A percentile compares a stretch with the other conserved stretches of the same genome.
Conservation (phyloP, 2,329 filamentous ascomycete genomes). For the Microsporum canis region DNA sequence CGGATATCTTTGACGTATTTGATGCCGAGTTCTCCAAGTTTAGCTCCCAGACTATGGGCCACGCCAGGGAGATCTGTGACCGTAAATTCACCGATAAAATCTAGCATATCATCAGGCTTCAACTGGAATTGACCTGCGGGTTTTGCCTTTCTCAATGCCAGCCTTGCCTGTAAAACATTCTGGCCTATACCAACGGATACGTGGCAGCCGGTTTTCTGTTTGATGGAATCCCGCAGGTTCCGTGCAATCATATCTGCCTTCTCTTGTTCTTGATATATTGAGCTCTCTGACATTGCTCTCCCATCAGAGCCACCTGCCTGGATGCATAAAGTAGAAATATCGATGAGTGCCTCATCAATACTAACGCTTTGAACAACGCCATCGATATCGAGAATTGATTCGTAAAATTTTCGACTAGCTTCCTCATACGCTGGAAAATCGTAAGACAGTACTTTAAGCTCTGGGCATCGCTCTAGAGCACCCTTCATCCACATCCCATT, state of each 20-base stretch:
- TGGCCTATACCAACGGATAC: constrained; percentile 87
- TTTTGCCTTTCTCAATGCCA: constrained; percentile 83
- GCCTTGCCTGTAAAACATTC: constrained; percentile 83
- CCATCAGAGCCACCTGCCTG: constrained; percentile 56
- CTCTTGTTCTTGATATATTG: constrained; percentile 64
- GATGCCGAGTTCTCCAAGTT: constrained; percentile 76
- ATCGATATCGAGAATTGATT: constrained; percentile 64
- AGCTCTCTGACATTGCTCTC: constrained; percentile 52
- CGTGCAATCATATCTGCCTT: constrained; percentile 62
- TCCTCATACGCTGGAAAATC: constrained; percentile 93
- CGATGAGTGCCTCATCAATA: constrained; percentile 86
- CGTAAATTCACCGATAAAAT: constrained; percentile 63
- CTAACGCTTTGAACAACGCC: constrained; percentile 91
- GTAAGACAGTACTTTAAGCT: constrained; percentile 83
- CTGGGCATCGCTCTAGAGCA: constrained; percentile 69
- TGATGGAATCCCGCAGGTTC: constrained; percentile 56
- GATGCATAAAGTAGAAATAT: constrained; percentile 63
- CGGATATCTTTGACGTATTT: constrained; percentile 75
- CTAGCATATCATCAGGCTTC: constrained; percentile 65
- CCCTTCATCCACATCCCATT: constrained; percentile 99
- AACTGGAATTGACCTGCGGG: constrained; percentile 87
- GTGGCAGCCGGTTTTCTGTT: constrained; percentile 64
- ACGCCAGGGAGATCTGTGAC: constrained; percentile 82
- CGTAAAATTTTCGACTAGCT: constrained; percentile 78
- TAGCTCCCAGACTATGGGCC: constrained; percentile 77